These are phyloP conservation scores for Rhodamnia argentea DNA, from an alignment of 345 rosid species.

Conservation along the genomic window DNA sequence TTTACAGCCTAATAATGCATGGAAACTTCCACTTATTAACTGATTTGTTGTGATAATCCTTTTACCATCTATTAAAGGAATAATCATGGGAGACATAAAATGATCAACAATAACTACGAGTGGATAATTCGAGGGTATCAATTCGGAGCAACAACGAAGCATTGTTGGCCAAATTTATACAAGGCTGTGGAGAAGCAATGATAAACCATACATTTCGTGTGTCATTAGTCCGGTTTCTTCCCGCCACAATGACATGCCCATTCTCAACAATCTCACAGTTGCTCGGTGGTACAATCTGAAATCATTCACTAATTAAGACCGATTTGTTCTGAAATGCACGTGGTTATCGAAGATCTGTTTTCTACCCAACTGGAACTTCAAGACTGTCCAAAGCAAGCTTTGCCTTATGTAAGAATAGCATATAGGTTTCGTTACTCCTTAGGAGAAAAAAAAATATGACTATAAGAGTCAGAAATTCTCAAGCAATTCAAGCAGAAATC, in stretches of 20 bases:
- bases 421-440: background rate
- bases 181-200: background rate
- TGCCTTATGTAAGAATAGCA: background rate
- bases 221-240: background rate
- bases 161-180: background rate
- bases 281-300: background rate
- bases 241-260: background rate
- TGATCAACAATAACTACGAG: background rate
- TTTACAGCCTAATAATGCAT: background rate
- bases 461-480: no score
- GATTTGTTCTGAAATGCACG: background rate
- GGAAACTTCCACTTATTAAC: no score
- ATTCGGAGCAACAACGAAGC: background rate
- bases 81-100: background rate
- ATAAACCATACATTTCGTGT: background rate
- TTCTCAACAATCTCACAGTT: background rate
- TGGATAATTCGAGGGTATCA: background rate
- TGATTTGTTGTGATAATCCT: no score
- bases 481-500: no score
- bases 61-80: background rate
- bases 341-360: background rate
- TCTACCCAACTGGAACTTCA: background rate
- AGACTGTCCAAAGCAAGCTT: background rate
- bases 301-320: background rate
- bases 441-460: no score